Conservation (phyloP, 305 asterid species). For the Vinca major region DNA sequence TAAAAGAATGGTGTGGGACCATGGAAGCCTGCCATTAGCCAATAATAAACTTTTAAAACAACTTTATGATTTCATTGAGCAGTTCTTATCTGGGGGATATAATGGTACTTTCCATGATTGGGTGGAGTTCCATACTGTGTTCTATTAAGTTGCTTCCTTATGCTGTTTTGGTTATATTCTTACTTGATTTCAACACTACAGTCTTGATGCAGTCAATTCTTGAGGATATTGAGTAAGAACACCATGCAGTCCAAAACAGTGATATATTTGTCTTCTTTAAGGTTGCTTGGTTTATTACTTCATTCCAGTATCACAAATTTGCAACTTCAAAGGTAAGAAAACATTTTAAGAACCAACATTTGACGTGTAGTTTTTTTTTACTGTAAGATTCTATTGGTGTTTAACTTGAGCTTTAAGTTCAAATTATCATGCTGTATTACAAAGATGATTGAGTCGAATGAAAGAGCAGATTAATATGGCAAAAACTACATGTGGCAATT, state of each 20-base stretch:
- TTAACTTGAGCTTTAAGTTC: not conserved
- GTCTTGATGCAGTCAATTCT: slow-evolving; percentile 81
- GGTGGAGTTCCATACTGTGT: slow-evolving; percentile 5
- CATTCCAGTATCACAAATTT: slow-evolving; percentile 76
- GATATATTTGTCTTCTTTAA: slow-evolving; percentile 68
- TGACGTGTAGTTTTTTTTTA: not conserved
- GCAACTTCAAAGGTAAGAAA: slow-evolving; percentile 46
- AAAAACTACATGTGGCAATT: not conserved
- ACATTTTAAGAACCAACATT: not conserved
- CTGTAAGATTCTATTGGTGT: not conserved
- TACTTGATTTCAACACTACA: slow-evolving; percentile 23
- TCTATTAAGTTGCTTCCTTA: slow-evolving; percentile 11
- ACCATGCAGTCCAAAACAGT: slow-evolving; percentile 55
- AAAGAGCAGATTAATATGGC: not conserved
- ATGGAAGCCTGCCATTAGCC: slow-evolving; percentile 53
- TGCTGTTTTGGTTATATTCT: slow-evolving; percentile 20
- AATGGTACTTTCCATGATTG: slow-evolving; percentile 40
- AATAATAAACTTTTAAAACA: slow-evolving; percentile 40
- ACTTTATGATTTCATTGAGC: slow-evolving; percentile 61
- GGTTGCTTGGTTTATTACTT: slow-evolving; percentile 72
- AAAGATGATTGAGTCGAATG: not conserved
- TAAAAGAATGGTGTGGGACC: slow-evolving; percentile 65
- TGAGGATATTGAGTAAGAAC: slow-evolving; percentile 81
- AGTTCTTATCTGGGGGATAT: slow-evolving; percentile 80
- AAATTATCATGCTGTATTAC: not conserved